Evolutionary conservation across 1,139 yeast genomes (phyloP).

Genomic region (Yamadazyma triangularis): DNA sequence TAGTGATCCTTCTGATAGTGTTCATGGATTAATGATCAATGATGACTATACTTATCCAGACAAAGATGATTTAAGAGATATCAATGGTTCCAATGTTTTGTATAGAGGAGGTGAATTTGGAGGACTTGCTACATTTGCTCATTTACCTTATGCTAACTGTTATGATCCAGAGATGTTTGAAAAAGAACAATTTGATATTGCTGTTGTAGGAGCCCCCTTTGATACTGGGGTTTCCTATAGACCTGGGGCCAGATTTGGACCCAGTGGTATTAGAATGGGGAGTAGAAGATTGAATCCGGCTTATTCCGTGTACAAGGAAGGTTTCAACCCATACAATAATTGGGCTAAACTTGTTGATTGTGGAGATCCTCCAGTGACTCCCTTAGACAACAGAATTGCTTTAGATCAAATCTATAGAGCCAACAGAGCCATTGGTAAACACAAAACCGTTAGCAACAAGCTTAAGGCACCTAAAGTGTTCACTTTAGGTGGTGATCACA

Average conservation of each 20-base stretch:
- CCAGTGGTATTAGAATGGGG: constrained; percentile 20
- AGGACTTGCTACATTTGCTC: constrained; percentile 46
- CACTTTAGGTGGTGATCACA: constrained; percentile 59
- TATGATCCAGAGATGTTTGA: constrained; percentile 18
- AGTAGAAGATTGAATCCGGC: constrained; percentile 33
- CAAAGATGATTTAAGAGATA: too few species aligned
- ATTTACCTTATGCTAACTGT: constrained; percentile 34
- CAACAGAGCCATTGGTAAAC: constrained; percentile 39
- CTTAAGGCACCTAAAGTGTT: constrained; percentile 24
- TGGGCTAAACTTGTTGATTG: constrained; percentile 36
- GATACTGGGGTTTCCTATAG: constrained; percentile 26
- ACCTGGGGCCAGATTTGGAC: constrained; percentile 30
- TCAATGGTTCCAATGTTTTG: too few species aligned
- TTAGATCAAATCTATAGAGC: constrained; percentile 51
- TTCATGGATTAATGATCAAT: too few species aligned
- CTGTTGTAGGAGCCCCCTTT: constrained; percentile 28
- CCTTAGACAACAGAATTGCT: constrained; percentile 51
- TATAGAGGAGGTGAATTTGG: too few species aligned
- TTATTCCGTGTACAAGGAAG: constrained; percentile 27
- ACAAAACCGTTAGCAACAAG: constrained; percentile 8
- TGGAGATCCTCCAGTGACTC: constrained; percentile 55
- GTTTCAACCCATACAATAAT: constrained; percentile 16
- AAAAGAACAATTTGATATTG: constrained; percentile 21
- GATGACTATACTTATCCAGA: too few species aligned
- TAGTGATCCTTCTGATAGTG: too few species aligned